Conservation (phyloP, 2,329 filamentous ascomycete species). For the Botrytis galanthina region DNA sequence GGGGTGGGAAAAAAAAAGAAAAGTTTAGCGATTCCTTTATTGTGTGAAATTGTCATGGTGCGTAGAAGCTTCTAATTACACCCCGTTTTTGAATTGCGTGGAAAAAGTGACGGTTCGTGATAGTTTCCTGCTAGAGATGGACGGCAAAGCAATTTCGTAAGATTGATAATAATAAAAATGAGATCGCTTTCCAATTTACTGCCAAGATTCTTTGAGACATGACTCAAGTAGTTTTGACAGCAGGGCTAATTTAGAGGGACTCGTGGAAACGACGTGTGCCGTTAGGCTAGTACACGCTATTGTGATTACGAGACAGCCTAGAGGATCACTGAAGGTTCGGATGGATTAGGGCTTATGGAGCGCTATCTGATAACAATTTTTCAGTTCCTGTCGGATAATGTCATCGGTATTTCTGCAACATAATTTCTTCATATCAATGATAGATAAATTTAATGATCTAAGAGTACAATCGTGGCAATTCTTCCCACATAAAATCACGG, state of each 20-base stretch:
- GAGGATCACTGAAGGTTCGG: not conserved
- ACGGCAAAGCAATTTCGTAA: not conserved
- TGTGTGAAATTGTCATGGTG: not conserved
- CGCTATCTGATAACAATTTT: not conserved
- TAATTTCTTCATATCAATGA: not conserved
- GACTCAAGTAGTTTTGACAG: slow-evolving; percentile 4
- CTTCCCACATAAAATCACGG: accelerated
- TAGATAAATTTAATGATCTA: not conserved
- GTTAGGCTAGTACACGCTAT: not conserved
- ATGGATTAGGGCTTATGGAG: not conserved
- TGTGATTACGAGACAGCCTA: not conserved
- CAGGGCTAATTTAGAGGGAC: not conserved
- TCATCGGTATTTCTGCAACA: no score
- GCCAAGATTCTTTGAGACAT: not conserved
- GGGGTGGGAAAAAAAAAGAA: not conserved
- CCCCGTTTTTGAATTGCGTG: not conserved
- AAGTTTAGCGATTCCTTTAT: not conserved
- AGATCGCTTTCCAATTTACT: not conserved
- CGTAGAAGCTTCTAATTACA: not conserved
- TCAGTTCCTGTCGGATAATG: not conserved
- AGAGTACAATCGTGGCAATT: not conserved
- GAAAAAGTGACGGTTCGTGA: not conserved
- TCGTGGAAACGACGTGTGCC: not conserved
- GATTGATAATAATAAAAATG: not conserved
- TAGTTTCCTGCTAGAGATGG: not conserved